Conservation (phyloP, 208 protist species). For the Acanthamoeba triangularis region DNA sequence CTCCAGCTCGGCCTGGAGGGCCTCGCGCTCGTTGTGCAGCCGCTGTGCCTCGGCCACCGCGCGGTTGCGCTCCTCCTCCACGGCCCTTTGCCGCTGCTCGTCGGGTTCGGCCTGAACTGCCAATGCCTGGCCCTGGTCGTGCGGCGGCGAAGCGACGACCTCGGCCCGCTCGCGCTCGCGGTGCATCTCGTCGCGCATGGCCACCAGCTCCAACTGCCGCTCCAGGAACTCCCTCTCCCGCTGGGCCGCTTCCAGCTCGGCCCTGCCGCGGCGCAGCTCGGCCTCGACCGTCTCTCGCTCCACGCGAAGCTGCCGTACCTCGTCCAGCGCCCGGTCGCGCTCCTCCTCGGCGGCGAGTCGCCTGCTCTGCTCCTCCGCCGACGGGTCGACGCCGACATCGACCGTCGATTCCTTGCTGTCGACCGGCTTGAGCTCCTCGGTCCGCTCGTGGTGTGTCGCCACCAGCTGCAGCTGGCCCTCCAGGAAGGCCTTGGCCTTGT, state of each 20-base stretch:
- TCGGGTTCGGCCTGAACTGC: too few relatives aligned
- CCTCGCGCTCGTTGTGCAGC: background rate
- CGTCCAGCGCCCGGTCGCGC: background rate
- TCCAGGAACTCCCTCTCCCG: background rate
- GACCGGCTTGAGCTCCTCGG: too few relatives aligned
- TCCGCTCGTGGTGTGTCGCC: too few relatives aligned
- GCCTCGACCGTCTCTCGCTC: background rate
- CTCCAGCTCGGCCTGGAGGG: background rate
- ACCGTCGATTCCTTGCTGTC: too few relatives aligned
- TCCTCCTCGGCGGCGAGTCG: background rate
- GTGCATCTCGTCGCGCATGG: background rate
- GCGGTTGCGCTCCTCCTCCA: background rate
- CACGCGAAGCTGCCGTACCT: background rate
- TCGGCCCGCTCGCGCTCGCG: background rate
- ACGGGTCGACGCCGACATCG: too few relatives aligned
- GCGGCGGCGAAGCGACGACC: too few relatives aligned
- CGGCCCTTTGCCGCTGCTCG: background rate
- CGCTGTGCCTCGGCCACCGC: background rate
- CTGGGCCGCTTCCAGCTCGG: background rate
- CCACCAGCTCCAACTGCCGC: background rate
- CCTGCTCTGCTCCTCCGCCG: background rate
- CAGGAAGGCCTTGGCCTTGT: too few relatives aligned
- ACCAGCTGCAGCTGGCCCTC: constrained; percentile 19
- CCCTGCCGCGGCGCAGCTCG: too few relatives aligned
- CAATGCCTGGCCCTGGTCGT: background rate